Evolutionary conservation across 495 filamentous ascomycete genomes (phyloP), one percentile per base, ranked within the genome.

Genomic region (Aspergillus cristatus): DNA sequence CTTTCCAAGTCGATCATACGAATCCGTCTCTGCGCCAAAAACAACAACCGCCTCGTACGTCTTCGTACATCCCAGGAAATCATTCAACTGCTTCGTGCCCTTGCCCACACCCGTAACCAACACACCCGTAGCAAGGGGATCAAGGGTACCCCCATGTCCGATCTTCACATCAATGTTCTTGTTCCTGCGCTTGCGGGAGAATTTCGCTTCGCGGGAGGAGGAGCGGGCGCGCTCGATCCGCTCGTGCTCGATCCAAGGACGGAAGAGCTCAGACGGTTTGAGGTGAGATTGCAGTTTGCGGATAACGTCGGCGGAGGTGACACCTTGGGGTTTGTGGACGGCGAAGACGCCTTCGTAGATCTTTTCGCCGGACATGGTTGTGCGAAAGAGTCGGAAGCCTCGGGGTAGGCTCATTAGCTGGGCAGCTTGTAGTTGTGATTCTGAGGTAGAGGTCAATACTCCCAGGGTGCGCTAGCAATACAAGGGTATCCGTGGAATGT

Each of bases 61-160:
- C 66, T 99, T 99, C 16, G 83, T 93, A 62, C 91, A 95, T 16
- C 66, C 67, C 20, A 99, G 62, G 49, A 96, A 96, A 11, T 72
- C 53, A 35, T 74, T 64, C 3, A 99, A 71, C 4, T 66, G 57
- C 57, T 96, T 97, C 10, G 93, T 99, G 11, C 88, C 93, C 37
- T 75, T 78, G 14, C 88, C 90, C 7, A 96, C 74, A 25, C 89
- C 93, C 2, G 86, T 65, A 32, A 96, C 82, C 36, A 99, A 70
- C 8, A 99, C 86, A 16, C 91, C 91, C 1, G 86, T 94, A 11
- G 91, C 91, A 45, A 96, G 74, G 2, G 91, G 91, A 50, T 99
- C 91, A 3, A 99, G 72, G 0, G 91, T 99, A 22, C 91, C 91
- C 24, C 93, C 91, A 63, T 99, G 91, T 14, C 91, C 91, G 48